Percentiles rank a stretch among this genome's conserved stretches.
Conservation (phyloP, 768 basidiomycete genomes). For the Lentinula boryana region DNA sequence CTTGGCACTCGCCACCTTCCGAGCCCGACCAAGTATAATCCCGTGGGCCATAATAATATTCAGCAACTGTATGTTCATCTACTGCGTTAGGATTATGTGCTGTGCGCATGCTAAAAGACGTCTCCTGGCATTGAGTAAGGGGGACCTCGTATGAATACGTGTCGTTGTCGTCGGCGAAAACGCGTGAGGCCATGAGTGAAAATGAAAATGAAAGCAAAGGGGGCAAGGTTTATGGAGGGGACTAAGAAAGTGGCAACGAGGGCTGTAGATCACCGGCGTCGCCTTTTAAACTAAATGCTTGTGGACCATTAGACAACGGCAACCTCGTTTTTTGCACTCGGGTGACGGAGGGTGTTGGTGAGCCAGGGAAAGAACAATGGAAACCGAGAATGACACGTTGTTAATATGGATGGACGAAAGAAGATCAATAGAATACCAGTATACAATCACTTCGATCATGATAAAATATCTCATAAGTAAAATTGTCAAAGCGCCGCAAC, state of each 20-base stretch:
- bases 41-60: background rate
- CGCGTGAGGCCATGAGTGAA: background rate
- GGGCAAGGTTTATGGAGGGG: background rate
- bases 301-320: slow-evolving; percentile 6
- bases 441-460: background rate
- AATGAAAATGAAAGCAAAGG: too few relatives aligned
- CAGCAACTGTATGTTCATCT: background rate
- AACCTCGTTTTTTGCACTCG: slow-evolving; percentile 1
- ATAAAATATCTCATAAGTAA: background rate
- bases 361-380: background rate
- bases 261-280: background rate
- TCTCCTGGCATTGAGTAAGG: background rate
- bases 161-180: background rate
- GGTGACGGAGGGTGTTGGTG: background rate
- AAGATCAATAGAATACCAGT: background rate
- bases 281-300: background rate
- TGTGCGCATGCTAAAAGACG: background rate
- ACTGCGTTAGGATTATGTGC: background rate
- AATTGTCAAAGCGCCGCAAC: slow-evolving; percentile 1
- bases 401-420: slow-evolving; percentile 1
- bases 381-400: slow-evolving; percentile 7
- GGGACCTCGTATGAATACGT: background rate
- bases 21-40: background rate
- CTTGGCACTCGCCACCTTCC: background rate
- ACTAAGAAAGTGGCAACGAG: background rate